A percentile compares a stretch with the other conserved stretches of the same genome.
phyloP scores from a whole-genome alignment of 2,329 filamentous ascomycete genomes.

The Trichoderma gracile region DNA sequence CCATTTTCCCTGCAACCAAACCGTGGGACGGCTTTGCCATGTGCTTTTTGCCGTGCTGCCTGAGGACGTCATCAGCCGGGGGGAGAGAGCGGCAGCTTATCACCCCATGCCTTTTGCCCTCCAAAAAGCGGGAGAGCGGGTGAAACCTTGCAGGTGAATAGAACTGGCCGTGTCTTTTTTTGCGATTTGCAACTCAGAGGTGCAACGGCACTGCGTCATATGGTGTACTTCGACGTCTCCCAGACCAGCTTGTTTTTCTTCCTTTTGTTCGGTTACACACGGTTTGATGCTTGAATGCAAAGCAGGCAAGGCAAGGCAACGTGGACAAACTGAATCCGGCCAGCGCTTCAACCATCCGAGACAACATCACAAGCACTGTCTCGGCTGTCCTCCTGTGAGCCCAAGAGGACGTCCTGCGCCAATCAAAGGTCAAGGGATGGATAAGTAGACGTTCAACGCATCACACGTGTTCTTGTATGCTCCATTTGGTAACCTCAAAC shows the following conservation, averaged over 20 bases:
- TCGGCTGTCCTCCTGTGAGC: not conserved
- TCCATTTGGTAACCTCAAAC: not conserved
- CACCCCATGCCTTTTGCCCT: not conserved
- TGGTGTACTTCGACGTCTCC: not conserved
- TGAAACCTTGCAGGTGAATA: not conserved
- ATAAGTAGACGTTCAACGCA: not conserved
- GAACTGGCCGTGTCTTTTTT: not conserved
- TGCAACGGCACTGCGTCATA: conserved; percentile 15
- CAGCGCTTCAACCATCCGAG: too few species aligned
- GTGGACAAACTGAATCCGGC: not conserved
- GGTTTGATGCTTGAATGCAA: not conserved
- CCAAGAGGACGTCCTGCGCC: not conserved
- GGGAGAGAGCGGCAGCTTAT: conserved; percentile 1
- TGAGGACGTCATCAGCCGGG: conserved; percentile 23
- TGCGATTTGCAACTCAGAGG: not conserved
- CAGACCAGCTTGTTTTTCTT: not conserved
- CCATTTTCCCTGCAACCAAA: not conserved
- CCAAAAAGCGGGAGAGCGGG: not conserved
- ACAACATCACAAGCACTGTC: not conserved
- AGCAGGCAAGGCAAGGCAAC: not conserved
- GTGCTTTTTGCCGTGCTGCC: conserved; percentile 5
- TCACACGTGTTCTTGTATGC: not conserved
- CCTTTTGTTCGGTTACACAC: not conserved
- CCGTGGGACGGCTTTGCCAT: not conserved
- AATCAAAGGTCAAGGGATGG: not conserved